Base-by-base conservation (phyloP, 75 land plant species). In the Sequoia sempervirens region DNA sequence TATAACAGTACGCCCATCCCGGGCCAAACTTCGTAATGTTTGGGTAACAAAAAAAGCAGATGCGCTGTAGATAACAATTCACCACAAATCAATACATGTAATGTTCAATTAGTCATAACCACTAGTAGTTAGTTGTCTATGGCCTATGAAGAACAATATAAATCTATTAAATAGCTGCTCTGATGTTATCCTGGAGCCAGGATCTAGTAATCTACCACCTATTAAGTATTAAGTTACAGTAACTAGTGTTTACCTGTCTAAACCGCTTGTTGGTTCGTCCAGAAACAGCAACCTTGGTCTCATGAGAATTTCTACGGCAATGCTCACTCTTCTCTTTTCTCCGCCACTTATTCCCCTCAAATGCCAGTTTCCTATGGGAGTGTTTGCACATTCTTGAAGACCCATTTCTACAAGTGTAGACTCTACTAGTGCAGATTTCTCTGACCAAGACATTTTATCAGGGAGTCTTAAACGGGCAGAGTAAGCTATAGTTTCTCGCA, bases 251-350 rank as follows among this genome's bases (percentile, higher is more conserved):
- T 80, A 97, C 99, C 99, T 97, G 83, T 97, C 99, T 37, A 97
- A 95, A 43, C 99, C 99, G 75, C 98, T 97, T 1, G 99, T 97
- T 36, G 99, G 99, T 82, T 97, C 99, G 83, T 97, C 99, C 5
- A 97, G 90, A 78, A 97, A 97, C 69, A 96, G 93, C 80, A 96
- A 78, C 17, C 96, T 83, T 38, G 99, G 99, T 54, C 99, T 85
- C 90, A 92, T 97, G n/a, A 97, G 91, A 80, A 97, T 97, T 82
- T 97, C 99, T 13, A 97, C 66, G 8, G 93, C 99, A 70, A 97
- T 97, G 90, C 98, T 97, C 43, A 97, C 95, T 32, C 99, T 87
- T 50, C 98, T 74, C 87, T 93, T 97, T 85, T 97, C 99, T 28
- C 99, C 99, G 2, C 99, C 99, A 76, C 99, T 97, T 37, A 97